These are phyloP conservation scores for Imleria badia DNA, from an alignment of 768 basidiomycete species.

Conservation along the genomic window DNA sequence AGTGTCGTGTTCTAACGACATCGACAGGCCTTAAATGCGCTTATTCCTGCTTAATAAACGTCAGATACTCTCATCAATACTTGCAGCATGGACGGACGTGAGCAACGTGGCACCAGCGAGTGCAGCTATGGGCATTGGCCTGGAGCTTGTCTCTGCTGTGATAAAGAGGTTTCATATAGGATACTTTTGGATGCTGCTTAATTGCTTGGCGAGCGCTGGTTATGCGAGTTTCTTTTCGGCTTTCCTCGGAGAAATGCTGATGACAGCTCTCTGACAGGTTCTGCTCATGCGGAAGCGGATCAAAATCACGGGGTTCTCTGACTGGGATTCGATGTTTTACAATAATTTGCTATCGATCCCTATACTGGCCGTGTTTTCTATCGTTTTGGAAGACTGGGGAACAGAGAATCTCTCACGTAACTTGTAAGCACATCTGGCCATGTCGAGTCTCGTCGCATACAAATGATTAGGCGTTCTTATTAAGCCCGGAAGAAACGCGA, in stretches of 20 bases:
- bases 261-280: conserved; percentile 51
- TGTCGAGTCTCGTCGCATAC: background rate
- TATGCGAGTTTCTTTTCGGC: conserved; percentile 58
- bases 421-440: conserved; percentile 66
- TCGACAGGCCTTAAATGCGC: too few species aligned
- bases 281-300: conserved; percentile 96
- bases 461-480: background rate
- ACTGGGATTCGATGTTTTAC: conserved; percentile 99
- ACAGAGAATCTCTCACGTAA: conserved; percentile 71
- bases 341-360: conserved; percentile 96
- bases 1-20: conserved; percentile 15
- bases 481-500: conserved; percentile 81
- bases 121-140: conserved; percentile 25
- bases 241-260: conserved; percentile 3
- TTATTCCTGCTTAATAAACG: background rate
- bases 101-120: conserved; percentile 36
- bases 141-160: conserved; percentile 42
- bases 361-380: conserved; percentile 76
- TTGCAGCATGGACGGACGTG: conserved; percentile 96
- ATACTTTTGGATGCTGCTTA: conserved; percentile 95
- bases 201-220: conserved; percentile 86
- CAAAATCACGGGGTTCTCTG: conserved; percentile 91
- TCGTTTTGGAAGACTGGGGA: conserved; percentile 90
- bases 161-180: conserved; percentile 69
- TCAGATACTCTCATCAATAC: conserved; percentile 87